These are phyloP conservation scores for Yarrowia divulgata DNA, from an alignment of 805 yeast species.

Conservation along the genomic window DNA sequence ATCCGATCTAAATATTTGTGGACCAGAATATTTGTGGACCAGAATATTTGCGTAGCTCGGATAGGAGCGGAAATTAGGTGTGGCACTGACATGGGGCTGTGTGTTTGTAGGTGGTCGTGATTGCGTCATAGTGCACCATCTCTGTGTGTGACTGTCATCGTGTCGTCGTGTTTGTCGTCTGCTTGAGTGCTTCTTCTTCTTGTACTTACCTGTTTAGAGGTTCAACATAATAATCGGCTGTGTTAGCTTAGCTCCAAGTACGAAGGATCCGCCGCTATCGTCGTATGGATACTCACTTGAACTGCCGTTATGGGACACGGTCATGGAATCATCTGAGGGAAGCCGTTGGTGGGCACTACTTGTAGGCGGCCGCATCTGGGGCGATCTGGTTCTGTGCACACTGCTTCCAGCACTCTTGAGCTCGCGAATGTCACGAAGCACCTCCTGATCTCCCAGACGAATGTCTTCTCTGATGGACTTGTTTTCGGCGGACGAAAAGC, in stretches of 20 bases:
- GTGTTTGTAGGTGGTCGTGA: too few species aligned
- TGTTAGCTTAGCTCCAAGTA: neutral
- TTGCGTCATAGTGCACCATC: too few species aligned
- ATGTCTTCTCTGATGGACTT: conserved; percentile 3
- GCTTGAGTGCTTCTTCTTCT: neutral
- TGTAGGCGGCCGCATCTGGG: conserved; percentile 3
- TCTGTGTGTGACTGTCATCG: neutral
- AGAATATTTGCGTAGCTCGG: neutral
- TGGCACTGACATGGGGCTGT: neutral
- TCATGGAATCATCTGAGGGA: conserved; percentile 2
- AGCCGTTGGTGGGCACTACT: neutral
- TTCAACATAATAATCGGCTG: conserved; percentile 23
- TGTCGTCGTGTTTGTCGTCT: too few species aligned
- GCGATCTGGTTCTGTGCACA: neutral
- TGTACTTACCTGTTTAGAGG: conserved; percentile 29
- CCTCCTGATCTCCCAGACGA: conserved; percentile 32
- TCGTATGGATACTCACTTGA: neutral
- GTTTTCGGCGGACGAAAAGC: conserved; percentile 17
- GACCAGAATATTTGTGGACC: neutral
- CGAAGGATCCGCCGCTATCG: too few species aligned
- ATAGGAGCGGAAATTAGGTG: neutral
- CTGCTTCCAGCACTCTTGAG: conserved; percentile 22
- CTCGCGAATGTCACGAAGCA: conserved; percentile 26
- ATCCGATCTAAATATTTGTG: neutral
- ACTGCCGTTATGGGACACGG: neutral